Evolutionary conservation across 495 filamentous ascomycete species (phyloP).

Genomic region (Podospora bellae-mahoneyi): DNA sequence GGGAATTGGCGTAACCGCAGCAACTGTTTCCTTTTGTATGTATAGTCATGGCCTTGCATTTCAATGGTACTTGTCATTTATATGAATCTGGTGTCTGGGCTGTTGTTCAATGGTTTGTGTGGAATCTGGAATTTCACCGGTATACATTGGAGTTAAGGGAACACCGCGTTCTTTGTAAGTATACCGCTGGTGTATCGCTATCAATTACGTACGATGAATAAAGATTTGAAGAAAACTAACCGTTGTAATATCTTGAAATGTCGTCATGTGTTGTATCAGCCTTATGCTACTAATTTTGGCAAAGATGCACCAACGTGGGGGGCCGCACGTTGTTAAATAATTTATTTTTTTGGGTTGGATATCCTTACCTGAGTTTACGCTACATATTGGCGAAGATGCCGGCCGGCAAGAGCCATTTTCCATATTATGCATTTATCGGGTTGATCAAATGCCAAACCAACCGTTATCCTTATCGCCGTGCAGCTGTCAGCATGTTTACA

Average conservation of each 20-base stretch:
- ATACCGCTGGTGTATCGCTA: not conserved
- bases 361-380: no score
- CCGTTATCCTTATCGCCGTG: not conserved
- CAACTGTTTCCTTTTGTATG: slow-evolving; percentile 33
- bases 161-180: not conserved
- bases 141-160: not conserved
- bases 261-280: not conserved
- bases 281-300: no score
- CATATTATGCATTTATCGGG: not conserved
- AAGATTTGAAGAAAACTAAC: not conserved
- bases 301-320: no score
- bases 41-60: slow-evolving; percentile 38
- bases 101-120: not conserved
- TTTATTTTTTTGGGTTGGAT: no score
- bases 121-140: not conserved
- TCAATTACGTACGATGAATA: not conserved
- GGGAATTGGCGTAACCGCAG: slow-evolving; percentile 35
- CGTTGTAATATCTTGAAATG: not conserved
- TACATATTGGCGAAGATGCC: not conserved
- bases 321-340: no score
- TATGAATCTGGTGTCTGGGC: not conserved
- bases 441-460: not conserved
- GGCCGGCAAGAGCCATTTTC: not conserved
- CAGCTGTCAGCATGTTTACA: not conserved
- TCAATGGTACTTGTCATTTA: slow-evolving; percentile 24